These are phyloP conservation scores for Ogataea corticis DNA, from an alignment of 805 yeast species.

Conservation along the genomic window DNA sequence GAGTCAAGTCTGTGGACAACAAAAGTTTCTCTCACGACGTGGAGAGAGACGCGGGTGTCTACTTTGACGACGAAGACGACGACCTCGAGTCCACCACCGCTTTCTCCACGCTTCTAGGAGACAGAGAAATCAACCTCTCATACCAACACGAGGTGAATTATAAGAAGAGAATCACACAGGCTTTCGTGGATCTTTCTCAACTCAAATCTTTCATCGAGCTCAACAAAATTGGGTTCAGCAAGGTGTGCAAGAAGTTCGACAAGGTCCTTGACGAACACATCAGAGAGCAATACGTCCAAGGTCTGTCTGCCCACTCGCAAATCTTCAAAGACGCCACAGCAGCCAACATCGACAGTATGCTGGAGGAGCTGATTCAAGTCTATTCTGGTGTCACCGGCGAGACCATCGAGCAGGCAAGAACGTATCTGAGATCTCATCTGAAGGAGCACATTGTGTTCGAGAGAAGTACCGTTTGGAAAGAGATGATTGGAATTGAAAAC, in stretches of 20 bases:
- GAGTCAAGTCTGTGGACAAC: slow-evolving; percentile 23
- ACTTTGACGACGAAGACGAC: slow-evolving; percentile 40
- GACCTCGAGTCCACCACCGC: slow-evolving; percentile 35
- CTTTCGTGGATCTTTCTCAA: slow-evolving; percentile 47
- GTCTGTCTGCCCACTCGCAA: slow-evolving; percentile 32
- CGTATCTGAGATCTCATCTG: slow-evolving; percentile 49
- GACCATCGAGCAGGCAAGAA: slow-evolving; percentile 19
- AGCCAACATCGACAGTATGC: slow-evolving; percentile 28
- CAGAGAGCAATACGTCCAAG: slow-evolving; percentile 41
- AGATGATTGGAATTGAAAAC: slow-evolving; percentile 51
- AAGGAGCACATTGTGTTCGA: slow-evolving; percentile 59
- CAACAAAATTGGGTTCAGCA: slow-evolving; percentile 53
- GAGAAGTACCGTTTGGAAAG: slow-evolving; percentile 57
- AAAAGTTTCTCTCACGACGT: slow-evolving; percentile 21
- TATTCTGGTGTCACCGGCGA: slow-evolving; percentile 31
- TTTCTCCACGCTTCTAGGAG: slow-evolving; percentile 51
- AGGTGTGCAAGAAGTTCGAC: slow-evolving; percentile 55
- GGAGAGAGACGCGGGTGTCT: slow-evolving; percentile 30
- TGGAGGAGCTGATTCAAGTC: slow-evolving; percentile 32
- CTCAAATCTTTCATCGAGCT: slow-evolving; percentile 52
- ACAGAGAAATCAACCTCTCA: slow-evolving; percentile 49
- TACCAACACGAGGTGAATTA: slow-evolving; percentile 50
- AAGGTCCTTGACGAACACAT: slow-evolving; percentile 46
- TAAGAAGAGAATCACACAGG: slow-evolving; percentile 45
- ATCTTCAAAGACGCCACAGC: slow-evolving; percentile 37